A percentile compares a stretch with the other conserved stretches of the same genome.
These are phyloP conservation scores for Rhodotorula sp. DNA, from an alignment of 1,284 basidiomycete species.

Conservation along the genomic window DNA sequence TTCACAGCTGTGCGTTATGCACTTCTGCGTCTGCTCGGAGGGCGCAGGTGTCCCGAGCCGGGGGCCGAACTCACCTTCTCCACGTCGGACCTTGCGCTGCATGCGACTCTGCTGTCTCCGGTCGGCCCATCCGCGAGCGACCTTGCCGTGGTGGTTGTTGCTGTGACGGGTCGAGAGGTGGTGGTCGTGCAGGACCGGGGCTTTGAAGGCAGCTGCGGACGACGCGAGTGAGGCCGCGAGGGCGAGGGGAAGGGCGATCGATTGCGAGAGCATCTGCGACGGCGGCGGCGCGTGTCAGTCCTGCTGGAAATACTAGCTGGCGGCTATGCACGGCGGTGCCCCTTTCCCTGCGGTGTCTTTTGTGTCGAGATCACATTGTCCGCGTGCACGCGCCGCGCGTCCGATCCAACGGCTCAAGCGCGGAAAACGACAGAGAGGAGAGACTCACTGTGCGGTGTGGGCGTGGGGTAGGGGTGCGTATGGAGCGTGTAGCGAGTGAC, in stretches of 20 bases:
- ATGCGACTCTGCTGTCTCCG: not conserved
- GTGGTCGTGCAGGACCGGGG: conserved; percentile 9
- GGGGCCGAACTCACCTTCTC: not conserved
- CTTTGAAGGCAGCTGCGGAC: conserved; percentile 3
- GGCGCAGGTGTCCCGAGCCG: too few species aligned
- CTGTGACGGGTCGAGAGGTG: not conserved
- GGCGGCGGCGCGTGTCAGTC: too few species aligned
- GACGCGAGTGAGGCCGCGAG: conserved; percentile 1
- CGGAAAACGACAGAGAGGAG: too few species aligned
- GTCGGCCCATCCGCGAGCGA: conserved; percentile 6
- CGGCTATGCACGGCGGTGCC: too few species aligned
- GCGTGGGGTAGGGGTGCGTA: not conserved
- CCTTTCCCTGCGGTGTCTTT: too few species aligned
- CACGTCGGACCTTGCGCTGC: conserved; percentile 16
- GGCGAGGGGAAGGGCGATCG: not conserved
- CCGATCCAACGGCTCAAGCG: too few species aligned
- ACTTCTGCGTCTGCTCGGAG: not conserved
- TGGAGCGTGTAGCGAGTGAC: not conserved
- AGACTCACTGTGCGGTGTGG: not conserved
- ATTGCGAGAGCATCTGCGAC: not conserved
- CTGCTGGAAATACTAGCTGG: too few species aligned
- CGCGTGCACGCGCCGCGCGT: too few species aligned
- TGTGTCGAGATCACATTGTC: too few species aligned
- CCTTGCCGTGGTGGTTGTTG: conserved; percentile 1
- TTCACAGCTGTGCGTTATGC: not conserved